Evolutionary conservation across 768 basidiomycete genomes (phyloP), one percentile per base, ranked within the genome.

Genomic region (Cystofilobasidium ferigula): DNA sequence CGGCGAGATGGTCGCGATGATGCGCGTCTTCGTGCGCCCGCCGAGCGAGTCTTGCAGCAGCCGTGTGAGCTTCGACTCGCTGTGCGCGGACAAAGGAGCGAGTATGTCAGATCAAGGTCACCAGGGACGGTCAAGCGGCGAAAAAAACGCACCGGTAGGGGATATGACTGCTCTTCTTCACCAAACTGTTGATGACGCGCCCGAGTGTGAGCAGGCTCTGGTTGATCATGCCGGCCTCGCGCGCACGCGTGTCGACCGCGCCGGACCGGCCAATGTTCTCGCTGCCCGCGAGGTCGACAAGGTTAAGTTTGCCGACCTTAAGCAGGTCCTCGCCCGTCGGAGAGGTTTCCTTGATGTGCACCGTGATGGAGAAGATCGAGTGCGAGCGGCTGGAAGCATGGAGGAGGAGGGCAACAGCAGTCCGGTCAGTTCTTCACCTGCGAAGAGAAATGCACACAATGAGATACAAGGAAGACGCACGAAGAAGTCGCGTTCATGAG

Each of bases 141-240:
- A 7, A 48, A 20, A 22, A 32, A 12, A 12, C 81, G 64, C 69
- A 88, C 89, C 92, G 84, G 75, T 98, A 99, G 9, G 95, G 95
- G 53, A 98, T 86, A 74, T 98, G 95, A 35, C 85, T 81, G 0
- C 88, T 85, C 70, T 84, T 86, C 71, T 97, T 93, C 61, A 98
- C 95, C 51, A 99, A 82, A 13, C 89, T 89, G 69, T 93, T 95
- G 71, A 99, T 98, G 42, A 98, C 95, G 36, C 95, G 80, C 0
- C 95, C 95, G 18, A 99, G 84, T n/a, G 95, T 97, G 2, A 99
- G 80, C 57, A 99, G 79, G 72, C 89, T 93, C 77, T 95, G 90
- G 72, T 98, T 99, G 75, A 99, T 98, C 88, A 93, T 95, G 14
- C 95, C 95, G 1, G 95, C 95, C 74, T 99, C 95, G 70, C 90